Percentiles rank a stretch among this genome's conserved stretches.
Conservation (phyloP, 2,329 filamentous ascomycete genomes). For the Coleophoma cylindrospora region DNA sequence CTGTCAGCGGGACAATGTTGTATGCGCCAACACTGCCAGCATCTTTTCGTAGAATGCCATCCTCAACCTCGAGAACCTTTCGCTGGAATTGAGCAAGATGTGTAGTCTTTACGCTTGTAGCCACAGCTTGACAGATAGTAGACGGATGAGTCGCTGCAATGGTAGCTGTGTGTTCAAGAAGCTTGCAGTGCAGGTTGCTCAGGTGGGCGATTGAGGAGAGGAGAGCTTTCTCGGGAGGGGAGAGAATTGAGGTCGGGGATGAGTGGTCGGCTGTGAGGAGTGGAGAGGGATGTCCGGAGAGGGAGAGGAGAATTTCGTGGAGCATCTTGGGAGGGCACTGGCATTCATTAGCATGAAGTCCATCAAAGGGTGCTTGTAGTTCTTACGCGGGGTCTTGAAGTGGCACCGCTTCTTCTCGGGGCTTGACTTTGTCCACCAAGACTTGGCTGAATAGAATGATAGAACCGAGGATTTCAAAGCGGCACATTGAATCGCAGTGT, state of each 20-base stretch:
- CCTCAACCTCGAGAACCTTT: slow-evolving; percentile 81
- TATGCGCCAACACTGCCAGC: slow-evolving; percentile 82
- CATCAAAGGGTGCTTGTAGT: neutral
- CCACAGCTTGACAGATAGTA: slow-evolving; percentile 81
- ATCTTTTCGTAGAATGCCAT: slow-evolving; percentile 69
- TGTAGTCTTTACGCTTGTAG: slow-evolving; percentile 66
- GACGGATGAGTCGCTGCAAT: slow-evolving; percentile 71
- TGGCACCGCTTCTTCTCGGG: neutral
- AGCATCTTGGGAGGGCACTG: slow-evolving; percentile 57
- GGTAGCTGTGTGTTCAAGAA: slow-evolving; percentile 60
- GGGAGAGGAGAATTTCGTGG: slow-evolving; percentile 95
- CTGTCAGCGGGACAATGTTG: slow-evolving; percentile 86
- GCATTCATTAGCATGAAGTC: neutral
- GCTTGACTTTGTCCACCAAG: neutral
- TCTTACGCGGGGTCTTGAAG: neutral
- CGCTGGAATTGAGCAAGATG: slow-evolving; percentile 79
- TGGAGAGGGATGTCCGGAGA: slow-evolving; percentile 89
- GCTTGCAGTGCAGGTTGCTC: slow-evolving; percentile 69
- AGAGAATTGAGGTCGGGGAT: slow-evolving; percentile 46
- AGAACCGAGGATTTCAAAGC: neutral
- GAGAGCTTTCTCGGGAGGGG: slow-evolving; percentile 78
- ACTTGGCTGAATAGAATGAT: neutral
- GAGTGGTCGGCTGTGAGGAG: slow-evolving; percentile 60
- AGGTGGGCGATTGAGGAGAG: slow-evolving; percentile 72
- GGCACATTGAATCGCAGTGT: neutral